These are phyloP conservation scores for Fusarium sp. DNA, from an alignment of 2,329 filamentous ascomycete genomes.

Conservation along the genomic window DNA sequence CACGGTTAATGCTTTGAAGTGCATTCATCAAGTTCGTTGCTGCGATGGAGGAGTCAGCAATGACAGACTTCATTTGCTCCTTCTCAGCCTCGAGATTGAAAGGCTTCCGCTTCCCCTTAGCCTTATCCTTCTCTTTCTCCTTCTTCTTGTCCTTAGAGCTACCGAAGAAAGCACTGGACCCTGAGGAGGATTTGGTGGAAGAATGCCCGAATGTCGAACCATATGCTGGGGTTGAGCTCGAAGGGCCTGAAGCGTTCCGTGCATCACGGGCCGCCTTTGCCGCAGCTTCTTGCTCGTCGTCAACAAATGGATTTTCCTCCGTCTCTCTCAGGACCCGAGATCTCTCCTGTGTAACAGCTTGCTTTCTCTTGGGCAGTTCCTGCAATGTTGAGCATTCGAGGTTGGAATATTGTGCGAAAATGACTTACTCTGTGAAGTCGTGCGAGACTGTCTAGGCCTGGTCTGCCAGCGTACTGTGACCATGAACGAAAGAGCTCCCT, in stretches of 20 bases:
- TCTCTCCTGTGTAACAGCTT: slow-evolving; percentile 77
- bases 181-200: slow-evolving; percentile 50
- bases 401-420: neutral
- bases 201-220: slow-evolving; percentile 16
- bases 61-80: slow-evolving; percentile 84
- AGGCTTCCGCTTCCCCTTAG: slow-evolving; percentile 66
- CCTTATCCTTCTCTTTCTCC: slow-evolving; percentile 61
- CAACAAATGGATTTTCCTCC: slow-evolving; percentile 75
- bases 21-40: slow-evolving; percentile 91
- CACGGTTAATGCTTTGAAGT: slow-evolving; percentile 89
- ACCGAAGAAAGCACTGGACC: slow-evolving; percentile 52
- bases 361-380: slow-evolving; percentile 73
- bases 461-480: slow-evolving; percentile 84
- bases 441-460: slow-evolving; percentile 83
- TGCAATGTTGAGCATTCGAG: slow-evolving; percentile 40
- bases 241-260: slow-evolving; percentile 33
- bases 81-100: slow-evolving; percentile 92
- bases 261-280: slow-evolving; percentile 44
- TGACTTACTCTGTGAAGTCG: slow-evolving; percentile 72
- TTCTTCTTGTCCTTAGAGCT: slow-evolving; percentile 63
- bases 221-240: slow-evolving; percentile 25
- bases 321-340: slow-evolving; percentile 87
- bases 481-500: slow-evolving; percentile 87
- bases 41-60: slow-evolving; percentile 88
- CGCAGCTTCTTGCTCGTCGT: slow-evolving; percentile 67